phyloP scores from a whole-genome alignment of 495 filamentous ascomycete genomes.

The Annulohypoxylon moriforme region DNA sequence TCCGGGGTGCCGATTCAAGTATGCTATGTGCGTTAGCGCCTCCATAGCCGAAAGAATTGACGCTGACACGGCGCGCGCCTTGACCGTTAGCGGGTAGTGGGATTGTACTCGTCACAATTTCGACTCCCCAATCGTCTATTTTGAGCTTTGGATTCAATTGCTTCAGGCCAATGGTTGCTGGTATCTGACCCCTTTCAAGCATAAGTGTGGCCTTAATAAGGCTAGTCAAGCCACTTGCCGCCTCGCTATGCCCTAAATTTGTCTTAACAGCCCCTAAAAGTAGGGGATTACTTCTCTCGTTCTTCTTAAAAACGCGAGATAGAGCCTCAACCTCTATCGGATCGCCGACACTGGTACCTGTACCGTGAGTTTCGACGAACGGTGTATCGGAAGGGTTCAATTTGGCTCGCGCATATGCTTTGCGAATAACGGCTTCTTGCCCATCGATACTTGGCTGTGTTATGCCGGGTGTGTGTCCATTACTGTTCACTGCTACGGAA shows the following conservation, averaged over 20 bases:
- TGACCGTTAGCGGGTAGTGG: conserved; percentile 25
- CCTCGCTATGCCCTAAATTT: conserved; percentile 52
- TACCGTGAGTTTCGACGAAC: conserved; percentile 63
- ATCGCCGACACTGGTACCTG: conserved; percentile 63
- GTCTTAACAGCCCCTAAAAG: background rate
- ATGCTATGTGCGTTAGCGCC: conserved; percentile 50
- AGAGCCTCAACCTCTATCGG: conserved; percentile 58
- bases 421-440: conserved; percentile 59
- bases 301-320: conserved; percentile 2
- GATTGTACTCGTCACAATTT: conserved; percentile 19
- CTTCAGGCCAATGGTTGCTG: conserved; percentile 53
- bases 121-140: conserved; percentile 50
- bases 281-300: background rate
- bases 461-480: conserved; percentile 58
- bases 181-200: conserved; percentile 58
- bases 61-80: conserved; percentile 19
- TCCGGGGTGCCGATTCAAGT: background rate
- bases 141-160: conserved; percentile 51
- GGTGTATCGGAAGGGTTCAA: conserved; percentile 50
- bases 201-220: conserved; percentile 57
- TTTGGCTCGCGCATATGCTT: conserved; percentile 49
- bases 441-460: conserved; percentile 55
- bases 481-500: conserved; percentile 57
- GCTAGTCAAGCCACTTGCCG: conserved; percentile 53
- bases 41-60: conserved; percentile 51